Evolutionary conservation across 192 early-diverging fungal species (phyloP).

Genomic region (Podila minutissima): DNA sequence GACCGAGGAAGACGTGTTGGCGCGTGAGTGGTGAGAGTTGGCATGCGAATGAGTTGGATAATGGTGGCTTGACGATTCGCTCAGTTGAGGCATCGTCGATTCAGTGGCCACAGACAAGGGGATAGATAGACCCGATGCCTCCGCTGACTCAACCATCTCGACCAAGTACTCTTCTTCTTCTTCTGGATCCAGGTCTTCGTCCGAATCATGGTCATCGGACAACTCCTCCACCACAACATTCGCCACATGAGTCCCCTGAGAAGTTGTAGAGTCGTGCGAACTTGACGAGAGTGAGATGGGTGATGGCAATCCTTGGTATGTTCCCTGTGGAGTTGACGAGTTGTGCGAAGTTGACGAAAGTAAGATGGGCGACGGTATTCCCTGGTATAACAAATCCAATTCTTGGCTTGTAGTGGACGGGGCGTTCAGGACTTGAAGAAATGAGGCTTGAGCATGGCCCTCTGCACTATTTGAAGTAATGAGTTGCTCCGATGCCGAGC

Average conservation of each 20-base stretch:
- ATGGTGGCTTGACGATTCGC: background rate
- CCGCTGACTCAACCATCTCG: too few relatives aligned
- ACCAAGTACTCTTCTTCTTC: too few relatives aligned
- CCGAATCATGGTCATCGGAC: too few relatives aligned
- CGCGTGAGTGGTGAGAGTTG: slow-evolving; percentile 1
- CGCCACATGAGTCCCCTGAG: too few relatives aligned
- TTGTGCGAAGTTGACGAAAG: background rate
- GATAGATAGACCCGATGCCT: too few relatives aligned
- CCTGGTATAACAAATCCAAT: background rate
- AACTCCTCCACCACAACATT: too few relatives aligned
- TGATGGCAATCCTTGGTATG: background rate
- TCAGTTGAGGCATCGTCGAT: background rate
- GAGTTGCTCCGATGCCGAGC: too few relatives aligned
- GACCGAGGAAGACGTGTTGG: slow-evolving; percentile 16
- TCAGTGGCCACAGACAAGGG: background rate
- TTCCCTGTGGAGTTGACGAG: too few relatives aligned
- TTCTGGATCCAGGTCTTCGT: too few relatives aligned
- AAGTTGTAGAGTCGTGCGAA: too few relatives aligned
- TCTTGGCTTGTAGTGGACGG: background rate
- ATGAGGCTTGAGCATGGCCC: background rate
- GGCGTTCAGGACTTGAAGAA: background rate
- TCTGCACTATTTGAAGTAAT: background rate
- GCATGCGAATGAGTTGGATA: too few relatives aligned
- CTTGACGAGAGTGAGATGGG: slow-evolving; percentile 3
- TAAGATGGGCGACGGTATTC: slow-evolving; percentile 2